Evolutionary conservation across 2,329 filamentous ascomycete species (phyloP).

Genomic region (Talaromyces atroroseus): DNA sequence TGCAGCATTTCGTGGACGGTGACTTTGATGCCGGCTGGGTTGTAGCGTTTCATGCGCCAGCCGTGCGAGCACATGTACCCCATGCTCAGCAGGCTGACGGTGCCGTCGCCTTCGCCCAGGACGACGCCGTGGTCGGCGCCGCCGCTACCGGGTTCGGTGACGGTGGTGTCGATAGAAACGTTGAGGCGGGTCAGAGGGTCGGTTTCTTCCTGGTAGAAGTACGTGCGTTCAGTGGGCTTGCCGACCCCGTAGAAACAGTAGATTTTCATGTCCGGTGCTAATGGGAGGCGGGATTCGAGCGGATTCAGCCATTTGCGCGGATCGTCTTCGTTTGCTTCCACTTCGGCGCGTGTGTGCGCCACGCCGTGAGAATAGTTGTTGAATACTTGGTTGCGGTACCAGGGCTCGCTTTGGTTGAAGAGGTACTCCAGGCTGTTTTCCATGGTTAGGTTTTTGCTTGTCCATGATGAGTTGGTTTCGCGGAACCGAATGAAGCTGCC

Average conservation of each 20-base stretch:
- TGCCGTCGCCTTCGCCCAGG: slow-evolving; percentile 93
- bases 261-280: slow-evolving; percentile 84
- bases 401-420: slow-evolving; percentile 70
- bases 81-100: slow-evolving; percentile 82
- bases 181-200: slow-evolving; percentile 55
- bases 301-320: slow-evolving; percentile 90
- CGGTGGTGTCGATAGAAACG: slow-evolving; percentile 50
- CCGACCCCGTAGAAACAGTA: slow-evolving; percentile 96
- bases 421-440: slow-evolving; percentile 72
- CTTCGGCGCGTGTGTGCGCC: slow-evolving; percentile 70
- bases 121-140: slow-evolving; percentile 78
- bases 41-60: slow-evolving; percentile 90
- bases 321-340: slow-evolving; percentile 74
- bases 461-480: slow-evolving; percentile 56
- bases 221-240: slow-evolving; percentile 86
- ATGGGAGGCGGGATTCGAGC: slow-evolving; percentile 79
- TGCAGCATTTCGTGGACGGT: slow-evolving; percentile 94
- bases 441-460: slow-evolving; percentile 70
- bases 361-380: slow-evolving; percentile 82
- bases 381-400: slow-evolving; percentile 72
- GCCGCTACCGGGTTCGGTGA: slow-evolving; percentile 33
- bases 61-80: slow-evolving; percentile 97
- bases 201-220: slow-evolving; percentile 76
- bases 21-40: slow-evolving; percentile 74
- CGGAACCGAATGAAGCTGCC: slow-evolving; percentile 85